Evolutionary conservation across 768 basidiomycete genomes (phyloP), one percentile per base, ranked within the genome.

Genomic region (Tephrocybe sp.): DNA sequence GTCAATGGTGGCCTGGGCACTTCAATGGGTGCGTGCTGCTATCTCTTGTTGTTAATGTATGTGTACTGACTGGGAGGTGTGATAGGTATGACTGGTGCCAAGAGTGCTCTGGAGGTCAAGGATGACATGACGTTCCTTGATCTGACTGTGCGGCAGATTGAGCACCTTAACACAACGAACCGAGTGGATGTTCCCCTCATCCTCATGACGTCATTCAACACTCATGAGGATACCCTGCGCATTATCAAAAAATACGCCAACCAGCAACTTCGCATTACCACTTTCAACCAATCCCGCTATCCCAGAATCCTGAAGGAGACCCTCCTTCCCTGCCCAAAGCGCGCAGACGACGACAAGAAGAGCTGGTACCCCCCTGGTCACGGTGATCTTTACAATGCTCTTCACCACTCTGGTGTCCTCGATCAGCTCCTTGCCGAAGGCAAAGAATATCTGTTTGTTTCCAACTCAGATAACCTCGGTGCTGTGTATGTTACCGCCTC

Each of bases 161-260:
- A 97, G 78, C 91, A 96, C 68, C 84, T 96, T 65, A 94, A 95
- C 78, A 88, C 85, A 46, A 80, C 83, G 43, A 75, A 82, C 65
- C 82, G 82, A 56, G 87, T 91, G 70, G 88, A 97, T 71, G 91
- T 96, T 39, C 94, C 92, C n/a, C 87, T 97, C 68, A 89, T 97
- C 73, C 84, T 98, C 64, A 96, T 97, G 96, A 97, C 94, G 65
- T 96, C 92, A 49, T 98, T 98, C 80, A 96, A 96, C 78, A 98
- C 95, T 16, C 90, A 94, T 67, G 92, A 97, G 33, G 94, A 98
- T 68, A 96, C 95, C 44, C 84, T 91, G 55, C 88, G 91, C 59
- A 92, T 97, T 78, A 92, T 95, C 72, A 92, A 97, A 70, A 97
- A 96, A 74, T 97, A 97, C 68, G 84, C 87, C 45, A 90, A 93